These are phyloP conservation scores for Venturia aucupariae DNA, from an alignment of 2,329 filamentous ascomycete genomes.

Conservation along the genomic window DNA sequence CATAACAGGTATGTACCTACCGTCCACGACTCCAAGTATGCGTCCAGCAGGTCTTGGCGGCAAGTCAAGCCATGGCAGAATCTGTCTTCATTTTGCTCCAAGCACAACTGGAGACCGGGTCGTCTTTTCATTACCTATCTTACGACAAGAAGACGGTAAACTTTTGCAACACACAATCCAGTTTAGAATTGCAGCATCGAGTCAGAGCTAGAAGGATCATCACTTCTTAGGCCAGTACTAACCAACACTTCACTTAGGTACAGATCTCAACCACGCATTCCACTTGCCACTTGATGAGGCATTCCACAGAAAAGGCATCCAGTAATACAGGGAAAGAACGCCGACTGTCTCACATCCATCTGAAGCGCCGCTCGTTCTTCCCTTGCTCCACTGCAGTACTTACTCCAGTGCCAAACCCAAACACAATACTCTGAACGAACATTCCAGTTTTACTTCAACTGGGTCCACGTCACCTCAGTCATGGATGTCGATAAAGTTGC, in stretches of 20 bases:
- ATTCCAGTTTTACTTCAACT: neutral
- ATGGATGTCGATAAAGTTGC: constrained; percentile 50
- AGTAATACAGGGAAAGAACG: neutral
- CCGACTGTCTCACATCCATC: neutral
- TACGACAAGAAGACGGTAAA: no score
- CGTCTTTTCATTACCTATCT: no score
- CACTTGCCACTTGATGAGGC: neutral
- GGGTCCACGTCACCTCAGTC: neutral
- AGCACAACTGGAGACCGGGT: no score
- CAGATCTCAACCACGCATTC: neutral
- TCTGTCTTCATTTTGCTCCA: no score
- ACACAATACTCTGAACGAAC: neutral
- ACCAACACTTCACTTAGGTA: neutral
- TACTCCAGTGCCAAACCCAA: neutral
- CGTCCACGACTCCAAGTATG: no score
- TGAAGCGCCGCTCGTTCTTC: neutral
- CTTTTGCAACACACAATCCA: no score
- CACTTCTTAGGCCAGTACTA: neutral
- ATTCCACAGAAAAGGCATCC: neutral
- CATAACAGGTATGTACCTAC: no score
- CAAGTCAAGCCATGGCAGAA: no score
- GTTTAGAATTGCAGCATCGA: no score
- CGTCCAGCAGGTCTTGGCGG: no score
- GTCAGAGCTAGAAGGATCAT: no score
- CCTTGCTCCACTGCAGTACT: neutral